Percentiles rank a stretch among this genome's conserved stretches.
Evolutionary conservation across 306 rosid genomes (phyloP).

Genomic region (Pyrus bretschneideri): DNA sequence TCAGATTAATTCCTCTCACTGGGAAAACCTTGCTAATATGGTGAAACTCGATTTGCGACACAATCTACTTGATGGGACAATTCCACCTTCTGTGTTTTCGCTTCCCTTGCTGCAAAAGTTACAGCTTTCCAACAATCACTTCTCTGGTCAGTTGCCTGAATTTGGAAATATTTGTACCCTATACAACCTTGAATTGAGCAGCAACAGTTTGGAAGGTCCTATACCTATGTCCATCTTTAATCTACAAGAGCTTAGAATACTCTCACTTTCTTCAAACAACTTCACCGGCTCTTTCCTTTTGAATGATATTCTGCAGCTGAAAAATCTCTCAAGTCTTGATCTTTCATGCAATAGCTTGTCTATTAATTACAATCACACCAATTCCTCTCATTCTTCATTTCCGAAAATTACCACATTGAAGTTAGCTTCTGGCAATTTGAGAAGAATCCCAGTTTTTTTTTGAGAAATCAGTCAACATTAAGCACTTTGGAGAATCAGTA

Average conservation of each 20-base stretch:
- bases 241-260: background rate
- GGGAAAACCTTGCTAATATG: conserved; percentile 19
- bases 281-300: conserved; percentile 8
- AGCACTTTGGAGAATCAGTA: accelerated
- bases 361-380: background rate
- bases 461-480: conserved; percentile 1
- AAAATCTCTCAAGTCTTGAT: conserved; percentile 3
- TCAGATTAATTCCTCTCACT: background rate
- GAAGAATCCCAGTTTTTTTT: conserved; percentile 2
- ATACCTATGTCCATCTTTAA: conserved; percentile 19
- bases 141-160: background rate
- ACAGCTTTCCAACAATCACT: conserved; percentile 9
- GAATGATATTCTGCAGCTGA: background rate
- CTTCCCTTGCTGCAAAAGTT: conserved; percentile 11
- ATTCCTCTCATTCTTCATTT: background rate
- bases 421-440: conserved; percentile 14
- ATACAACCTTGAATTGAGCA: conserved; percentile 40
- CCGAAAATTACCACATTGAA: conserved; percentile 6
- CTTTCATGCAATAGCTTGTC: conserved; percentile 19
- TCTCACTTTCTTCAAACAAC: conserved; percentile 22
- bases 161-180: conserved; percentile 9
- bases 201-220: conserved; percentile 38
- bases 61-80: conserved; percentile 22
- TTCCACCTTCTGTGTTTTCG: conserved; percentile 20
- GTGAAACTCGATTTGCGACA: conserved; percentile 10